Evolutionary conservation across 805 yeast genomes (phyloP).

Genomic region (Saturnispora sanitii): DNA sequence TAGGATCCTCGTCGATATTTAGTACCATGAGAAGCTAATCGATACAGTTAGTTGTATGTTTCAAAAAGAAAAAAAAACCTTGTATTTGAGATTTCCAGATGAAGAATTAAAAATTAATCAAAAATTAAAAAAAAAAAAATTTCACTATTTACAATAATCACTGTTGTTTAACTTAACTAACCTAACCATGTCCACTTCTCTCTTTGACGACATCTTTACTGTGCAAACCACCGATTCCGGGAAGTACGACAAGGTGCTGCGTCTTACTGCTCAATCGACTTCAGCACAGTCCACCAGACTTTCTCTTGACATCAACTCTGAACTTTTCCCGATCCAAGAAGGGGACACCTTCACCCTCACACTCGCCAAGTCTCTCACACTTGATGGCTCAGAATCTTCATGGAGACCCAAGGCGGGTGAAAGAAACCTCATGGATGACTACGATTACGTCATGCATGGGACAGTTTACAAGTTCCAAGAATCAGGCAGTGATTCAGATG

Average conservation of each 20-base stretch:
- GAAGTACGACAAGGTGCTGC: conserved; percentile 83
- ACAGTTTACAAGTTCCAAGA: conserved; percentile 96
- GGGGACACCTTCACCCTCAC: conserved; percentile 79
- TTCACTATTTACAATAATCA: conserved; percentile 1
- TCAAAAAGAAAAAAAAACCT: too few relatives aligned
- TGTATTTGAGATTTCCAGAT: neutral
- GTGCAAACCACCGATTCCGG: conserved; percentile 78
- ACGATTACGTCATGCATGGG: conserved; percentile 97
- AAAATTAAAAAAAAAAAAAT: neutral
- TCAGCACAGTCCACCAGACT: conserved; percentile 72
- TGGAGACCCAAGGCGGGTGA: conserved; percentile 84
- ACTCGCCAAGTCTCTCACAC: conserved; percentile 62
- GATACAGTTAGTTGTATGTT: too few relatives aligned
- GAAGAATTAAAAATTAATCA: neutral
- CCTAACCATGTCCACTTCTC: conserved; percentile 50
- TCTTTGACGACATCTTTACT: conserved; percentile 88
- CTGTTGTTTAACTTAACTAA: neutral
- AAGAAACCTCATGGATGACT: conserved; percentile 85
- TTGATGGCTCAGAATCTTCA: conserved; percentile 40
- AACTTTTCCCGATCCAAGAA: conserved; percentile 73
- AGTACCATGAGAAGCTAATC: conserved; percentile 1
- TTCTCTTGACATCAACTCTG: conserved; percentile 84
- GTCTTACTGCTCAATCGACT: conserved; percentile 81
- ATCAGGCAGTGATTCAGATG: conserved; percentile 47
- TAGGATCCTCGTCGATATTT: conserved; percentile 7